Evolutionary conservation across 257 asterid species (phyloP).

Genomic region (Lantana camara): DNA sequence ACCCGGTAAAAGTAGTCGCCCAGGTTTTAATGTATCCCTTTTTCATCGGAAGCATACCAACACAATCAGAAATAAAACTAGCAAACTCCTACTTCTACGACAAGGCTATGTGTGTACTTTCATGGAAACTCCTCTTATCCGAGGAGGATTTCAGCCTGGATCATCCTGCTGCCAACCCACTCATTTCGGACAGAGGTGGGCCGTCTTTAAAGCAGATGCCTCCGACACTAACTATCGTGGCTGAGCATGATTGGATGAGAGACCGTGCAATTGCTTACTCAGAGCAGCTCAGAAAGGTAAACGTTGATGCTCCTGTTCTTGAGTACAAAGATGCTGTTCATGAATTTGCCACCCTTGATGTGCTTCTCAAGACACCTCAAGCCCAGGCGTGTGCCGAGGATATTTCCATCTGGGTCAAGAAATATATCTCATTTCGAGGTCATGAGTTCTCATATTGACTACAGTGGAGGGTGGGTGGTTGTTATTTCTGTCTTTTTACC

Average conservation of each 20-base stretch:
- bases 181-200: conserved; percentile 48
- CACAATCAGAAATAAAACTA: conserved; percentile 79
- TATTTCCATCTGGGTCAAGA: conserved; percentile 92
- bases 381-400: conserved; percentile 92
- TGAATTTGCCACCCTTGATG: conserved; percentile 85
- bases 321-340: conserved; percentile 92
- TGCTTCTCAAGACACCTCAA: conserved; percentile 88
- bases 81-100: conserved; percentile 91
- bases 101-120: conserved; percentile 81
- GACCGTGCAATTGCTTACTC: conserved; percentile 94
- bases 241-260: conserved; percentile 94
- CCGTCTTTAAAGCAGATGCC: conserved; percentile 87
- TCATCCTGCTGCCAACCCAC: conserved; percentile 89
- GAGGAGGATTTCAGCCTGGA: conserved; percentile 78
- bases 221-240: conserved; percentile 84
- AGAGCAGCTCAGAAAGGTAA: conserved; percentile 87
- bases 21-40: conserved; percentile 95
- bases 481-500: too few relatives aligned
- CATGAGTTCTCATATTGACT: conserved; percentile 85
- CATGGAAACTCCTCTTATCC: conserved; percentile 81
- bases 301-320: conserved; percentile 84
- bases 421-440: conserved; percentile 83
- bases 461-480: not conserved
- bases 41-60: conserved; percentile 84
- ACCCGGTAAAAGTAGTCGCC: conserved; percentile 94